Evolutionary conservation across 192 early-diverging fungal species (phyloP).

Genomic region (Rhizoclosmatium globosum): DNA sequence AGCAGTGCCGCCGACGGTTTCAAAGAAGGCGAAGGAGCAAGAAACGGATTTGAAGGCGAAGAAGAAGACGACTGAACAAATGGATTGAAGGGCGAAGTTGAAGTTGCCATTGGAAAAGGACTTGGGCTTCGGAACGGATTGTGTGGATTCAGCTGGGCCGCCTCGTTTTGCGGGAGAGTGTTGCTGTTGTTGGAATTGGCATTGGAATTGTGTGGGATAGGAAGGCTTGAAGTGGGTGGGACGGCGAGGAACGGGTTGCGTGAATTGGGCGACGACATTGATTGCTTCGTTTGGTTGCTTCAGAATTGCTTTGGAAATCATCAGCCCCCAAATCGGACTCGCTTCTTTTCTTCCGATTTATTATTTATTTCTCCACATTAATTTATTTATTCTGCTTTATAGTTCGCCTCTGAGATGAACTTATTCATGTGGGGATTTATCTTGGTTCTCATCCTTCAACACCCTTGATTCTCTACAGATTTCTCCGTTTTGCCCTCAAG

Average conservation of each 20-base stretch:
- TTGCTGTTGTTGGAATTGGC: not conserved
- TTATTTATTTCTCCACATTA: no score
- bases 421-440: no score
- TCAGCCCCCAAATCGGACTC: no score
- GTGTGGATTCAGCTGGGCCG: not conserved
- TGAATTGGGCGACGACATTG: not conserved
- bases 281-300: no score
- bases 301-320: no score
- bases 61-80: not conserved
- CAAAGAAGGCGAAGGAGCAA: not conserved
- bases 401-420: no score
- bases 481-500: no score
- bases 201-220: not conserved
- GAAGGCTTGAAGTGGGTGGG: not conserved
- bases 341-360: no score
- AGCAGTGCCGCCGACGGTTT: not conserved
- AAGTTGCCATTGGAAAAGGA: not conserved
- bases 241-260: not conserved
- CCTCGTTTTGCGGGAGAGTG: not conserved
- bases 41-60: not conserved
- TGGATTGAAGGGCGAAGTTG: conserved; percentile 15
- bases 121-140: not conserved
- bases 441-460: no score
- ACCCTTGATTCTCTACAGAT: no score
- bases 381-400: no score